Evolutionary conservation across 305 asterid species (phyloP).

Genomic region (Rubia balearica): DNA sequence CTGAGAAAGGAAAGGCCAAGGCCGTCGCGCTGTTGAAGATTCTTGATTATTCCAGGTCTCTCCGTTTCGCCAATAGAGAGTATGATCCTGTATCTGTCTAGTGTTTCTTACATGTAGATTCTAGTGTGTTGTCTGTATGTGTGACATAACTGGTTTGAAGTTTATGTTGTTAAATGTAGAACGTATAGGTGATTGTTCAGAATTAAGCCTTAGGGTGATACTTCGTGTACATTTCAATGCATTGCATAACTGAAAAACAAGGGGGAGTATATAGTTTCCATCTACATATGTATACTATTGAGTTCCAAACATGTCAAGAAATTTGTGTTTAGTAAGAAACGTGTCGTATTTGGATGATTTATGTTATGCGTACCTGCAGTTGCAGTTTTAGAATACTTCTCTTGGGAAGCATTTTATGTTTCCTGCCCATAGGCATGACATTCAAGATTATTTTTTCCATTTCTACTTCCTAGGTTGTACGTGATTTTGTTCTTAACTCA

Average conservation of each 20-base stretch:
- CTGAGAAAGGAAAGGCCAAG: slow-evolving; percentile 65
- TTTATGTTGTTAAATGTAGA: background rate
- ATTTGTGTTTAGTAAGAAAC: background rate
- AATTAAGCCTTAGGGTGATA: background rate
- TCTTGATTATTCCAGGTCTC: slow-evolving; percentile 26
- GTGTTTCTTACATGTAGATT: background rate
- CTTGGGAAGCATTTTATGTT: background rate
- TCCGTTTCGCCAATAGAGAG: slow-evolving; percentile 8
- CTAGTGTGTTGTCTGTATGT: background rate
- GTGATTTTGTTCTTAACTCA: no score
- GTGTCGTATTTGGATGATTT: no score
- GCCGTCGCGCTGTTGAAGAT: slow-evolving; percentile 47
- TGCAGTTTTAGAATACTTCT: no score
- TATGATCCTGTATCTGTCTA: slow-evolving; percentile 4
- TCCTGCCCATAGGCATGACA: background rate
- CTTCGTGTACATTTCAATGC: background rate
- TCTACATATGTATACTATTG: background rate
- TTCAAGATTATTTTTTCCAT: background rate
- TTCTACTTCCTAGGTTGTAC: no score
- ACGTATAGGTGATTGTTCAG: background rate
- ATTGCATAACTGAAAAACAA: background rate
- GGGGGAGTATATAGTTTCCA: background rate
- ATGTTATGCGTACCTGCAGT: background rate
- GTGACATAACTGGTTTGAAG: background rate
- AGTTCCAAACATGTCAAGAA: background rate